Evolutionary conservation across 768 basidiomycete genomes (phyloP), one percentile per base, ranked within the genome.

Genomic region (Tulasnella sp.): DNA sequence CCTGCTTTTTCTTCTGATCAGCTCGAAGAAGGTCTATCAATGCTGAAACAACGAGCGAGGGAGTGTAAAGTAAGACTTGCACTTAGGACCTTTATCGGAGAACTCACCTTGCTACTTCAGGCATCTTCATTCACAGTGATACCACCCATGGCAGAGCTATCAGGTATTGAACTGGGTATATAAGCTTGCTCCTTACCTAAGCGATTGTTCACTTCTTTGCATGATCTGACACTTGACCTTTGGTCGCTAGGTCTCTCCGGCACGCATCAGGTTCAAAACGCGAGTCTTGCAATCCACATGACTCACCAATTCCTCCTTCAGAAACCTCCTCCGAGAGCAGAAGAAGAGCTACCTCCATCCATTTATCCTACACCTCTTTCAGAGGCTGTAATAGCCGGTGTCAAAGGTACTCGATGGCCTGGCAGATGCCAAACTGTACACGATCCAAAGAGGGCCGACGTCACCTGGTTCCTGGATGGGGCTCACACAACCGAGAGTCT

Each of bases 401-500:
- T 98, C 19, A 66, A 76, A 58, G 66, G 71, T 16, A 73, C 90
- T 3, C 76, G 70, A 54, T 99, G 95, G 93, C 92, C 95, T 8
- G 95, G 93, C 10, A 77, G 95, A 39, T 99, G 95, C 63, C 95
- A 99, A 66, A 75, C 74, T 7, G 76, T 93, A 10, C 42, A 51
- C 8, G 90, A 92, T 60, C 79, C 79, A 1, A 61, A 57, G 13
- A 62, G 74, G 33, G 44, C 65, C 1, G 60, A 64, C 13, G 70
- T 75, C 5, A 83, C 76, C 2, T 98, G 95, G 95, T 88, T 80
- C 64, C 68, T 99, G 10, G 95, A 98, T 62, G 95, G 95, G 0
- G 92, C 95, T 9, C 95, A 99, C 64, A 99, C 95, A 0, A 66
- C 75, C 10, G 95, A 98, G 62, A 95, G 90, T 60, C 70, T 99